Conservation (phyloP, 2,329 filamentous ascomycete genomes). For the Cladorrhinum sp. region DNA sequence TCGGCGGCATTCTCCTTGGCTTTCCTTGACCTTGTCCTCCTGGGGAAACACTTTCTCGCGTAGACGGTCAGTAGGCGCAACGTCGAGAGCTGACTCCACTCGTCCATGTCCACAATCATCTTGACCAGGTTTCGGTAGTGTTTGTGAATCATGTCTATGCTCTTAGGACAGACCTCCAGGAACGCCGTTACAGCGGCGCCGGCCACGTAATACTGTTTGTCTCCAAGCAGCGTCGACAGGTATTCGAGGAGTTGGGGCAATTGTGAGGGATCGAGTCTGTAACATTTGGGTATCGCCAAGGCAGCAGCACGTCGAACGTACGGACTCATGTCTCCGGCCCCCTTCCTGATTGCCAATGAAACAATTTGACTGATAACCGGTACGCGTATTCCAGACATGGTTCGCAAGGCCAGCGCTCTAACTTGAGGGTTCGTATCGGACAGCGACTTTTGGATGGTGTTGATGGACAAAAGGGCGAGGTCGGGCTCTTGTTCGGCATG, state of each 20-base stretch:
- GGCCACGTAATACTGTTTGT: conserved; percentile 95
- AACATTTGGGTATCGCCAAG: conserved; percentile 92
- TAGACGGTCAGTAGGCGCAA: conserved; percentile 81
- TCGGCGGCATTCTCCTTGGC: conserved; percentile 39
- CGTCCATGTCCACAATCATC: conserved; percentile 97
- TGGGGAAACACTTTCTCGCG: conserved; percentile 82
- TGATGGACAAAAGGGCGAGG: conserved; percentile 92
- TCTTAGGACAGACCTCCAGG: conserved; percentile 81
- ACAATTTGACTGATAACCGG: conserved; percentile 98
- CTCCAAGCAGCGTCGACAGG: conserved; percentile 72
- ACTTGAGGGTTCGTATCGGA: conserved; percentile 90
- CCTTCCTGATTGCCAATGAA: conserved; percentile 91
- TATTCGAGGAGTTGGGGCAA: conserved; percentile 83
- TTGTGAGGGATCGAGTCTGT: conserved; percentile 82
- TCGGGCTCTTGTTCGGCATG: conserved; percentile 96
- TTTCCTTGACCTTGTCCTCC: conserved; percentile 57
- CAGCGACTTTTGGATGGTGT: conserved; percentile 96
- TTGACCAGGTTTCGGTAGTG: conserved; percentile 82
- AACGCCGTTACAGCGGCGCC: conserved; percentile 90
- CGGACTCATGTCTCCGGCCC: conserved; percentile 89
- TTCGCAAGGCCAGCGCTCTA: conserved; percentile 85
- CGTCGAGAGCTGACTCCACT: conserved; percentile 90
- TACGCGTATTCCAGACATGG: conserved; percentile 96
- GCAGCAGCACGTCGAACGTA: conserved; percentile 91
- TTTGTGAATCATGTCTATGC: conserved; percentile 83